Evolutionary conservation across 176 grass and related monocot species (phyloP).

Genomic region (Eragrostis curvula): DNA sequence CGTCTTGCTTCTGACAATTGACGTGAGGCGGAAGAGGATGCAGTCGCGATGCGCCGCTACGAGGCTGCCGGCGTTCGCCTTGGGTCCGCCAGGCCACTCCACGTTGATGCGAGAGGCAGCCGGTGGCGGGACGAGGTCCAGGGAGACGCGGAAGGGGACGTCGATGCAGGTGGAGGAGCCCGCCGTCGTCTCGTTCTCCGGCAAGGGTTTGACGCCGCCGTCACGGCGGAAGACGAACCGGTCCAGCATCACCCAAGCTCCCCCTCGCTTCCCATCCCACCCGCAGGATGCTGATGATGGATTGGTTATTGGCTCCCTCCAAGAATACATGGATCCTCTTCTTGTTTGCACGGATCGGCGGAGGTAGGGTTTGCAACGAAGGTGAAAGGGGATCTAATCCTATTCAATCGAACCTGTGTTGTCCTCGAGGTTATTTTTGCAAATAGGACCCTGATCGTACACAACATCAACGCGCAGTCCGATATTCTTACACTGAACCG

Average conservation of each 20-base stretch:
- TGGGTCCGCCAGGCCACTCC: background rate
- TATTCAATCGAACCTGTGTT: too few relatives aligned
- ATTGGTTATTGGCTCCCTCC: too few relatives aligned
- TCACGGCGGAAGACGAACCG: conserved; percentile 12
- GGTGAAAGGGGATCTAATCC: too few relatives aligned
- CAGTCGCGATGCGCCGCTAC: background rate
- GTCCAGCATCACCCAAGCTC: background rate
- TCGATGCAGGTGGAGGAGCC: background rate
- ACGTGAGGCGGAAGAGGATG: background rate
- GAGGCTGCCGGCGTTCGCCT: background rate
- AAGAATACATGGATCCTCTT: too few relatives aligned
- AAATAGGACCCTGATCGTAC: too few relatives aligned
- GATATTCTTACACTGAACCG: too few relatives aligned
- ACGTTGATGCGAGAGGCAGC: background rate
- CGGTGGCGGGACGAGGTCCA: background rate
- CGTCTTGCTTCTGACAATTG: background rate
- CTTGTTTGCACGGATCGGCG: too few relatives aligned
- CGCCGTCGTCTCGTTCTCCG: conserved; percentile 3
- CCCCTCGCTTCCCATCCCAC: too few relatives aligned
- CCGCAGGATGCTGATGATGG: too few relatives aligned
- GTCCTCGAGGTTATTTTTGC: too few relatives aligned
- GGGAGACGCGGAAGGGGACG: background rate
- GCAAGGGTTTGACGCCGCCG: background rate
- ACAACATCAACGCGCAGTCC: too few relatives aligned
- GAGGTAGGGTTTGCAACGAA: too few relatives aligned